Evolutionary conservation across 768 basidiomycete genomes (phyloP).

Genomic region (Suillus weaverae): DNA sequence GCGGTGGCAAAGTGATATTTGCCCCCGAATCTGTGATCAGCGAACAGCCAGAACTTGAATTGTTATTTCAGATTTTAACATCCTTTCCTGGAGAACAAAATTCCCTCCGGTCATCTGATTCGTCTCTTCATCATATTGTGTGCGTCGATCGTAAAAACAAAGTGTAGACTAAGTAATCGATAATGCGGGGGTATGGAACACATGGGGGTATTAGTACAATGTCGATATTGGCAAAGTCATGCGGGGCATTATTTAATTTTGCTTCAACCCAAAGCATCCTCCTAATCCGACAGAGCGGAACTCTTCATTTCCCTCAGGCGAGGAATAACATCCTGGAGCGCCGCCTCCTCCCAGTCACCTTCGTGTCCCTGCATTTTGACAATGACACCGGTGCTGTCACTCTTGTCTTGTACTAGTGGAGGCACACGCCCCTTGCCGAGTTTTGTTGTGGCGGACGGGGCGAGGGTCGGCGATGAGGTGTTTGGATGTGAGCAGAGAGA

Average conservation of each 20-base stretch:
- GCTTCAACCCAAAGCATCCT: neutral
- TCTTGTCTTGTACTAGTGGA: no score
- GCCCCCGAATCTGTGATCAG: neutral
- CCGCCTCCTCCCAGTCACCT: slow-evolving; percentile 23
- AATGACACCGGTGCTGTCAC: neutral
- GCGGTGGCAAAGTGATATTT: neutral
- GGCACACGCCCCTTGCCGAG: neutral
- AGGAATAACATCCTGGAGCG: slow-evolving; percentile 31
- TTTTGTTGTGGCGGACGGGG: neutral
- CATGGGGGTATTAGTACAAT: neutral
- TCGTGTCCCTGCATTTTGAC: slow-evolving; percentile 19
- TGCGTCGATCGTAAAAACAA: neutral
- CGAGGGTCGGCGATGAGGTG: slow-evolving; percentile 9
- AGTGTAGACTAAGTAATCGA: neutral
- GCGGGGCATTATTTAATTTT: neutral
- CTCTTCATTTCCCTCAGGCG: slow-evolving; percentile 25
- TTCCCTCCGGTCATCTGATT: neutral
- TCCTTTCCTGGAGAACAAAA: neutral
- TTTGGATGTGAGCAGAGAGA: neutral
- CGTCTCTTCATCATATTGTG: neutral
- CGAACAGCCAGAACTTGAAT: neutral
- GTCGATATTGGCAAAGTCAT: neutral
- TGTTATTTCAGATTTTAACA: neutral
- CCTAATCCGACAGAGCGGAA: neutral
- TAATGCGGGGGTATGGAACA: neutral